Base-by-base conservation (phyloP, 2,329 filamentous ascomycete species). In the Neopestalotiopsis clavispora region DNA sequence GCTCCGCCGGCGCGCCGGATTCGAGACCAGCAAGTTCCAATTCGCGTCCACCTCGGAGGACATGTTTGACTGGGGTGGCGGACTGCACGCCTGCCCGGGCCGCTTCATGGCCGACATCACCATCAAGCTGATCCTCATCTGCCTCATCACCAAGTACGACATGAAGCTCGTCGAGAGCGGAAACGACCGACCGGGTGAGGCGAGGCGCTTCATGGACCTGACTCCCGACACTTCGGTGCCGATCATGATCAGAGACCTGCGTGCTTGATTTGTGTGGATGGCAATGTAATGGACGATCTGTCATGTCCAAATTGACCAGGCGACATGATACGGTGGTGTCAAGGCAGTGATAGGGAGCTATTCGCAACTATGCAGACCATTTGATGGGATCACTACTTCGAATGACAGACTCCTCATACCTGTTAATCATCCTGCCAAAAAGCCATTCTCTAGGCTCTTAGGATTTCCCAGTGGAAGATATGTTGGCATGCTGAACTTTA, bases 111-210 rank as follows among this genome's bases (percentile, higher is more conserved):
- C 71, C 12, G 63, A 72, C 14, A 63, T 70, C 20, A 70, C 68
- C 4, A 71, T 75, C 67, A 74, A 75, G 69, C 64, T 74, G 58
- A 74, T 73, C 17, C 67, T 74, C 34, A 69, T 75, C 49, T 68
- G 67, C 23, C 68, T 75, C 32, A 42, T 74, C 14, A 71, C 70
- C 2, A 69, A 68, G n/a, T 74, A 75, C 32, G 70, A 74, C 40
- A 71, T 75, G 63, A 74, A 73, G 68, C 68, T 72, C 38, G 45
- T 52, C 34, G 64, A 20, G 3, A 23, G 28, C 32, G 70, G 70
- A 6, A 65, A 66, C 1, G 65, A 63, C 30, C 69, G 70, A 20
- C 72, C 72, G 7, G 49, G 66, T 17, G 72, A 73, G 62, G 49
- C 63, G 13, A 34, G 38, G 14, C 61, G 59, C 12, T 57, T 60